These are phyloP conservation scores for Thelonectria discophora DNA, from an alignment of 2,329 filamentous ascomycete genomes.

Conservation along the genomic window DNA sequence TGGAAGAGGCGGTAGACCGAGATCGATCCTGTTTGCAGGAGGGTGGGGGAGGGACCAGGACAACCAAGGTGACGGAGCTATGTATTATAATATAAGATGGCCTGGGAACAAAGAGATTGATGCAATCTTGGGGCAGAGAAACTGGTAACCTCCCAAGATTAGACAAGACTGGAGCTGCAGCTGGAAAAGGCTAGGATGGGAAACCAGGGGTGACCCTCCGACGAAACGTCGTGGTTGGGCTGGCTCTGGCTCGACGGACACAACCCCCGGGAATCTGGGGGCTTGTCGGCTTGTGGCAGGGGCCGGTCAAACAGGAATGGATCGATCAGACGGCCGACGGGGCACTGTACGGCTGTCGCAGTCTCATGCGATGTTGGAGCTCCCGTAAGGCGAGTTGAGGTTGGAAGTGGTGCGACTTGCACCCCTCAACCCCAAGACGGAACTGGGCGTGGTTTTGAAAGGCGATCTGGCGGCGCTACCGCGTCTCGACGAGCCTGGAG, in stretches of 20 bases:
- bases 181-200: conserved; percentile 40
- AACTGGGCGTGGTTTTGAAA: conserved; percentile 30
- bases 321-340: conserved; percentile 38
- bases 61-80: conserved; percentile 34
- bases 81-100: conserved; percentile 41
- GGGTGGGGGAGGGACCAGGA: conserved; percentile 21
- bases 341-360: conserved; percentile 33
- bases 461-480: conserved; percentile 23
- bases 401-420: conserved; percentile 41
- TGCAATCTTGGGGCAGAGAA: conserved; percentile 44
- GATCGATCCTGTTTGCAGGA: conserved; percentile 19
- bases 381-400: conserved; percentile 38
- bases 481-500: conserved; percentile 23
- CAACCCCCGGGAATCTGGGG: conserved; percentile 45
- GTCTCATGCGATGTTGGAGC: conserved; percentile 39
- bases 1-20: conserved; percentile 11
- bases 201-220: conserved; percentile 42
- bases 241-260: conserved; percentile 40
- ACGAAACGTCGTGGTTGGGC: conserved; percentile 36
- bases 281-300: conserved; percentile 31
- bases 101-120: conserved; percentile 41
- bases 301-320: conserved; percentile 36
- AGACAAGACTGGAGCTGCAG: conserved; percentile 40
- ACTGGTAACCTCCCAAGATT: conserved; percentile 42
- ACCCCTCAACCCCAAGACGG: conserved; percentile 28